phyloP scores from a whole-genome alignment of 192 early-diverging fungal genomes.

The Entophlyctis luteolus region DNA sequence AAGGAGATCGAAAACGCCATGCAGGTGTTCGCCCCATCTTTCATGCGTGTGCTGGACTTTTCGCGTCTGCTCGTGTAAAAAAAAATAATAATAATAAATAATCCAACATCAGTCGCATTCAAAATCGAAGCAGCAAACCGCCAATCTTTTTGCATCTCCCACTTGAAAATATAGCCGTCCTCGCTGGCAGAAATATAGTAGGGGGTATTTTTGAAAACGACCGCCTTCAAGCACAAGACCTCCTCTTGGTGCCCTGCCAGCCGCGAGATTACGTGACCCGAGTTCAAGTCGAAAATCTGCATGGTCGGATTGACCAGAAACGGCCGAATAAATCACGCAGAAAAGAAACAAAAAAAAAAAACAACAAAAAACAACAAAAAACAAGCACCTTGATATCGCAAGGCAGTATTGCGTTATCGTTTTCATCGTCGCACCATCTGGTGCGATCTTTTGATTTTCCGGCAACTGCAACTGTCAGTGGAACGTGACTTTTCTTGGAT shows the following conservation, averaged over 20 bases:
- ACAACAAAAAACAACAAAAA: too few relatives aligned
- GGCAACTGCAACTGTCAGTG: conserved; percentile 58
- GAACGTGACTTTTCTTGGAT: not conserved
- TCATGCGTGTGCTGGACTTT: not conserved
- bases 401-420: conserved; percentile 90
- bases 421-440: conserved; percentile 82
- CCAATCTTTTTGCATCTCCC: conserved; percentile 82
- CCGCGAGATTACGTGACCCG: conserved; percentile 74
- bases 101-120: not conserved
- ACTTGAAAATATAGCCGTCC: conserved; percentile 89
- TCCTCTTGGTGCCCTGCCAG: conserved; percentile 86
- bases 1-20: conserved; percentile 97
- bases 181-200: conserved; percentile 89
- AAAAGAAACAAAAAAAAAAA: too few relatives aligned
- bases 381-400: conserved; percentile 91
- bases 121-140: conserved; percentile 44
- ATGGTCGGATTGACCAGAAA: too few relatives aligned
- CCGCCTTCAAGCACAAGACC: conserved; percentile 73
- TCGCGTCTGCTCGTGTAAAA: not conserved
- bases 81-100: not conserved
- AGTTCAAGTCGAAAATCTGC: conserved; percentile 78
- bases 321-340: too few relatives aligned
- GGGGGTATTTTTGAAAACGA: conserved; percentile 72
- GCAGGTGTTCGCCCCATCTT: conserved; percentile 61
- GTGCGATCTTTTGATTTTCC: conserved; percentile 90